Evolutionary conservation across 2,329 filamentous ascomycete genomes (phyloP), one percentile per base, ranked within the genome.

Genomic region (Botryotinia calthae): DNA sequence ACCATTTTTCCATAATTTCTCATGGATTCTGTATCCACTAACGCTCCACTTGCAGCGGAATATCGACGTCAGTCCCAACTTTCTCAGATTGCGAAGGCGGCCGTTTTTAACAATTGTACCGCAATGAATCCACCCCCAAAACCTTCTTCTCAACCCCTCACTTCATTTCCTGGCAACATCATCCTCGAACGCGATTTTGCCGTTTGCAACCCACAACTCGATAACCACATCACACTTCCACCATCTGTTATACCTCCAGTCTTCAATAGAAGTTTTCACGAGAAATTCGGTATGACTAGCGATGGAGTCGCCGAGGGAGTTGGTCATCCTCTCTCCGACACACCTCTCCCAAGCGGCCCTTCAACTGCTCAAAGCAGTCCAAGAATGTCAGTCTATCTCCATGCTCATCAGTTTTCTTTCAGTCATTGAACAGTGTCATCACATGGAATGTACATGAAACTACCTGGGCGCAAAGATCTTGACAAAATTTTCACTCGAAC

Each of bases 321-420:
- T 64, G 74, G 73, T 40, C 73, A 75, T 58, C 70, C 75, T 69
- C 69, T 74, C 51, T 77, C 72, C 42, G 77, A 79, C 70, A 78
- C 74, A 4, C 76, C 76, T 28, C 65, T 76, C 40, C 70, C 64
- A 28, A 80, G 78, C 67, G 75, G 75, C 22, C 74, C 79, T 48
- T 79, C 78, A 48, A 79, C 78, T n/a, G 79, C 78, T 31, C 78
- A 79, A n/a, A 74, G 74, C 48, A 79, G 78, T 70, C 80, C 80
- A 44, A 76, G 77, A 79, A 71, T 81, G 80, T 81, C 74, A 79
- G 77, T 75, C 34, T 28, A 54, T 56, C 56, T 34, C 40, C 28
- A n/a, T 62, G 46, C 44, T 28, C 44, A 46, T 25, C 34, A n/a
- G 14, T 37, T 37, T n/a, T 18, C 18, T 31, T 22, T 16, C 1